Conservation (phyloP, 176 grass and related monocot species). For the Oryza rufipogon region DNA sequence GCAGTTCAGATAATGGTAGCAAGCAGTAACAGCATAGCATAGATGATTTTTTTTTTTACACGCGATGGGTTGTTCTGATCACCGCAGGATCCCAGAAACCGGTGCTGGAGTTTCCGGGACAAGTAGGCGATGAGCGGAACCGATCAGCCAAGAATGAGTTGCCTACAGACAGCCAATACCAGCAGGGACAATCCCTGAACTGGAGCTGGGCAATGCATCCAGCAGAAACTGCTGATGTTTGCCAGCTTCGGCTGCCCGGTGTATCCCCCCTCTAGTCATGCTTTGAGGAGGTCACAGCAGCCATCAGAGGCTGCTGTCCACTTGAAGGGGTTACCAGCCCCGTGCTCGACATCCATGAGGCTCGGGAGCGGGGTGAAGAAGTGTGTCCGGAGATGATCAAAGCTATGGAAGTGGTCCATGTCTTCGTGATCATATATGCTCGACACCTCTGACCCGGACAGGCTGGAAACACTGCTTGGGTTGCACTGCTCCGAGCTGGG, state of each 20-base stretch:
- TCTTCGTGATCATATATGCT: constrained; percentile 68
- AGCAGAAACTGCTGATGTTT: constrained; percentile 16
- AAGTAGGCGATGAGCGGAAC: constrained; percentile 28
- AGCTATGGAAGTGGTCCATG: constrained; percentile 47
- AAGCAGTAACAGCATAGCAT: neutral
- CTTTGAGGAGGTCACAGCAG: constrained; percentile 80
- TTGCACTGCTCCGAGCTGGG: constrained; percentile 69
- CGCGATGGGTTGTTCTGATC: constrained; percentile 23
- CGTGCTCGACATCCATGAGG: constrained; percentile 61
- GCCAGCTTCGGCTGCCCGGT: constrained; percentile 37
- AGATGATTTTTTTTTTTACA: neutral
- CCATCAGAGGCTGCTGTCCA: constrained; percentile 72
- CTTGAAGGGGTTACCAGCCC: constrained; percentile 51
- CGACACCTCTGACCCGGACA: constrained; percentile 82
- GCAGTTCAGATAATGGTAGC: constrained; percentile 1
- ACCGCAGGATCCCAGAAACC: constrained; percentile 39
- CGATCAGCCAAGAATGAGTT: constrained; percentile 99
- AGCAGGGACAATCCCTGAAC: constrained; percentile 42
- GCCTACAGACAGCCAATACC: constrained; percentile 59
- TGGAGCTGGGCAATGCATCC: constrained; percentile 11
- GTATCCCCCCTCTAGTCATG: constrained; percentile 56
- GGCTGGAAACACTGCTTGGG: constrained; percentile 56
- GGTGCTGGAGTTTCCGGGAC: constrained; percentile 14
- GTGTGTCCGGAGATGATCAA: constrained; percentile 56
- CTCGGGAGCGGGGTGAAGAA: constrained; percentile 65